Evolutionary conservation across 257 asterid genomes (phyloP), one percentile per base, ranked within the genome.

Genomic region (Fraxinus pennsylvanica): DNA sequence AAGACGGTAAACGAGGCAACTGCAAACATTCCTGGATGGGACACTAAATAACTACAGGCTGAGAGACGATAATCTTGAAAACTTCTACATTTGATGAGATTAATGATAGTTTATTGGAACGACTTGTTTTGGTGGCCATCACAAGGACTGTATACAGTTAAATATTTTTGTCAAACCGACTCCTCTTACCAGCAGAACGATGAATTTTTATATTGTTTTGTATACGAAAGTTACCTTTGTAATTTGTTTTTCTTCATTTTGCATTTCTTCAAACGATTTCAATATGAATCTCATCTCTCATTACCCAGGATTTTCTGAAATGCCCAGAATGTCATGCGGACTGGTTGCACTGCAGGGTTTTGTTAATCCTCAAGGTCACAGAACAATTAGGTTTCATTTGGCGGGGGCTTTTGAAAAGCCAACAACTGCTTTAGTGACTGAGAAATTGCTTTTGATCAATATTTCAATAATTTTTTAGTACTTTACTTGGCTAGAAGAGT

Each of bases 21-120:
- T 75, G 94, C 94, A 67, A 90, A 92, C 84, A 90, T 91, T 77
- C 99, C 99, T 19, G 84, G 83, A 78, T 94, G 99, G 99, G 96
- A 91, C 7, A 83, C 86, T 5, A 29, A 74, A 71, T 86, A 82
- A 81, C 74, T 43, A 47, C 47, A n/a, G 73, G 75, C 78, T 59
- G 75, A 33, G 81, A 76, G 50, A 68, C 45, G 25, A 57, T 22
- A 61, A 61, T 61, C 68, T 61, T 22, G 13, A 21, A 61, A 61
- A n/a, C 15, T 21, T 59, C 10, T 2, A 59, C 30, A n/a, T 21
- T 29, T 59, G 15, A 21, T 59, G 67, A 21, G 67, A 59, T 6
- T 21, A 59, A n/a, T 12, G 14, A 59, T 27, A 59, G 12, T 59
- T 59, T 59, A 19, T n/a, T 59, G 29, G 29, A 59, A n/a, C 21